Conservation (phyloP, 805 yeast genomes). For the Dipodascus geniculatus region DNA sequence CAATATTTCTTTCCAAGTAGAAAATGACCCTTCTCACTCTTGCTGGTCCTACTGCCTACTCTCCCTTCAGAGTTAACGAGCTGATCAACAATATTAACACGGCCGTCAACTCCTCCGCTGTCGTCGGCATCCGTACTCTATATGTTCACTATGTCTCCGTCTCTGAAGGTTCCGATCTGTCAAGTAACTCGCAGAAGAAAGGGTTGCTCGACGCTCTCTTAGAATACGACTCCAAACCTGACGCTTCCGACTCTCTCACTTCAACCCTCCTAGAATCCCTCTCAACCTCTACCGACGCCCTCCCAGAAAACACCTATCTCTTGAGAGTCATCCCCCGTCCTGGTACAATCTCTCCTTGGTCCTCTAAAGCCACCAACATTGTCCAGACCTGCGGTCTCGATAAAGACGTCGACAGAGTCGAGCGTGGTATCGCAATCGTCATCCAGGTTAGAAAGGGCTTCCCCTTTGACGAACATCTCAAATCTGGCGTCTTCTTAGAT, state of each 20-base stretch:
- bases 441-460: constrained; percentile 62
- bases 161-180: constrained; percentile 24
- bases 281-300: constrained; percentile 18
- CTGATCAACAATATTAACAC: constrained; percentile 63
- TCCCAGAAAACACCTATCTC: constrained; percentile 35
- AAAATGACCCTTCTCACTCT: constrained; percentile 33
- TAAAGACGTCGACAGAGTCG: constrained; percentile 65
- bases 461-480: constrained; percentile 45
- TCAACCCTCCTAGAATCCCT: constrained; percentile 30
- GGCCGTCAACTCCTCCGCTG: constrained; percentile 53
- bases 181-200: constrained; percentile 19
- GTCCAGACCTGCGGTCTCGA: constrained; percentile 77
- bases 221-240: constrained; percentile 62
- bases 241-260: constrained; percentile 36
- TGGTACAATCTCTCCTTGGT: constrained; percentile 98
- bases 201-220: constrained; percentile 47
- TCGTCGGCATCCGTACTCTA: constrained; percentile 59
- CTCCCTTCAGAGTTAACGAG: constrained; percentile 71
- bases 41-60: constrained; percentile 86
- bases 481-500: constrained; percentile 46
- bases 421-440: constrained; percentile 75
- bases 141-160: constrained; percentile 73
- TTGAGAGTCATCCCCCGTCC: constrained; percentile 79
- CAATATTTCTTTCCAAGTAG: not conserved
- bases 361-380: constrained; percentile 95